Evolutionary conservation across 2,329 filamentous ascomycete genomes (phyloP).

Genomic region (Alternaria sp.): DNA sequence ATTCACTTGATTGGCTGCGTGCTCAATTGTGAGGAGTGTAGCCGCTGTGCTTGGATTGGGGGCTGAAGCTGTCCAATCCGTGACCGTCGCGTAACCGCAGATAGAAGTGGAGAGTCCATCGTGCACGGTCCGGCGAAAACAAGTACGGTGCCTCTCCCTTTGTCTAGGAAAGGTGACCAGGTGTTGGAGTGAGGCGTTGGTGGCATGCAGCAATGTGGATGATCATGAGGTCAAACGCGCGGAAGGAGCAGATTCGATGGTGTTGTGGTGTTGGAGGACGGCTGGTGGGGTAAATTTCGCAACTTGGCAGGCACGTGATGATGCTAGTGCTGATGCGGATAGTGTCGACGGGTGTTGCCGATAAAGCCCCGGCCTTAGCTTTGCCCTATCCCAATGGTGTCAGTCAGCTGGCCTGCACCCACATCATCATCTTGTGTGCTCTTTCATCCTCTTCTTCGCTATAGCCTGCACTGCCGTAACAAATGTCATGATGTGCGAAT

Average conservation of each 20-base stretch:
- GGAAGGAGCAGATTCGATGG: conserved; percentile 23
- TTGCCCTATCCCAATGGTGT: conserved; percentile 12
- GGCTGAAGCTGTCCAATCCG: conserved; percentile 52
- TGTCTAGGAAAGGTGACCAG: conserved; percentile 17
- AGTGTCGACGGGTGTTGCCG: conserved; percentile 19
- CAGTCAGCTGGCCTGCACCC: conserved; percentile 7
- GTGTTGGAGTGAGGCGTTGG: conserved; percentile 6
- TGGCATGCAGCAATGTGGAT: conserved; percentile 9
- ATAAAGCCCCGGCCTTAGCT: conserved; percentile 28
- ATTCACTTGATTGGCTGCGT: conserved; percentile 44
- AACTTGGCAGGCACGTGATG: conserved; percentile 41
- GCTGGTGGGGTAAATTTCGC: conserved; percentile 45
- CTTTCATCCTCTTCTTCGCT: not conserved
- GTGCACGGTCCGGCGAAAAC: conserved; percentile 43
- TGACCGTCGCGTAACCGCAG: conserved; percentile 52
- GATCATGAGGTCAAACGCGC: conserved; percentile 18
- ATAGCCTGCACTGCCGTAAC: not conserved
- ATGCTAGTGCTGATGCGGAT: conserved; percentile 25
- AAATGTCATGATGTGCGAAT: not conserved
- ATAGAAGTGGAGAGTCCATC: conserved; percentile 47
- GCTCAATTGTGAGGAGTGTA: conserved; percentile 40
- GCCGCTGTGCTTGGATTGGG: conserved; percentile 51
- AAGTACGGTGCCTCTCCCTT: conserved; percentile 34
- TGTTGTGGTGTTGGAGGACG: conserved; percentile 39
- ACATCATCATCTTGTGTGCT: conserved; percentile 13